Conservation (phyloP, 768 basidiomycete species). For the Chiua virens region DNA sequence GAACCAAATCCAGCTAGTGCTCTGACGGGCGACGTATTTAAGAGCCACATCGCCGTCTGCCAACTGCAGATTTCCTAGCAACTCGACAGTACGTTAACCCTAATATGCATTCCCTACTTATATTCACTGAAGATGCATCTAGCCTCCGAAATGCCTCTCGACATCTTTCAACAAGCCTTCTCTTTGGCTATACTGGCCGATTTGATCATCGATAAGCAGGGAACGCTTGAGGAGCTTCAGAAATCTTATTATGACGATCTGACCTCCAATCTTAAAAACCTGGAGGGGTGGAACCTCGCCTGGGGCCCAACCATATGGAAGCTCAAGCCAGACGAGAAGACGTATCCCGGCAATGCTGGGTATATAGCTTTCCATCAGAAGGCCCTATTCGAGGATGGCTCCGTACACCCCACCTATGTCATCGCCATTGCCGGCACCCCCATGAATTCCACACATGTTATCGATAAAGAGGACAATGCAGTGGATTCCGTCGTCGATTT, state of each 20-base stretch:
- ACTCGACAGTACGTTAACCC: background rate
- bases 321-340: background rate
- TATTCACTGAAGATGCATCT: background rate
- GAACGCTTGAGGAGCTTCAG: background rate
- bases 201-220: background rate
- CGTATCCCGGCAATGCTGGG: slow-evolving; percentile 16
- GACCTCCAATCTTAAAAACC: background rate
- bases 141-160: slow-evolving; percentile 7
- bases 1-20: too few species aligned
- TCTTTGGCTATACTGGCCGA: slow-evolving; percentile 7
- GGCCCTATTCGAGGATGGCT: slow-evolving; percentile 11
- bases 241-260: background rate
- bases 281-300: slow-evolving; percentile 6
- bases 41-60: background rate
- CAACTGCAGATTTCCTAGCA: background rate
- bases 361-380: slow-evolving; percentile 9
- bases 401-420: slow-evolving; percentile 4
- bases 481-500: slow-evolving; percentile 12
- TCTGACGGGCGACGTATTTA: background rate
- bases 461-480: slow-evolving; percentile 3
- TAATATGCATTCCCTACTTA: background rate
- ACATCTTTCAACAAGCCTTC: slow-evolving; percentile 18
- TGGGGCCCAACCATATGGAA: slow-evolving; percentile 20
- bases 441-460: background rate
- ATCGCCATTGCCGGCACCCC: slow-evolving; percentile 16